phyloP scores from a whole-genome alignment of 164 flowering plant genomes.

The Aristolochia contorta region DNA sequence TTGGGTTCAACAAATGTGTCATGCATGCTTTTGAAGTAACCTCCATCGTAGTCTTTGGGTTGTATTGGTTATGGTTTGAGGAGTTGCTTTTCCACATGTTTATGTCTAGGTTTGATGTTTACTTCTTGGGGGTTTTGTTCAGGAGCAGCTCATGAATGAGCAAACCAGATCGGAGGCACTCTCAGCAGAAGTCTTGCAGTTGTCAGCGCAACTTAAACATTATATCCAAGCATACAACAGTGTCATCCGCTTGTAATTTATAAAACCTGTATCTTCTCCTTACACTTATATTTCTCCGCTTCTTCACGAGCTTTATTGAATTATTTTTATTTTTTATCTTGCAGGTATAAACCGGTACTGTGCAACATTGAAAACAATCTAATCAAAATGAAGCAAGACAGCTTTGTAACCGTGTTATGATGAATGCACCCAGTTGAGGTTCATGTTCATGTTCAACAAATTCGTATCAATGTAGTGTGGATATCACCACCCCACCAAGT shows the following conservation, averaged over 20 bases:
- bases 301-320: background rate
- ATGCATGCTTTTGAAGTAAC: no score
- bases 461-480: background rate
- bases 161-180: conserved; percentile 77
- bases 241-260: conserved; percentile 63
- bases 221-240: conserved; percentile 63
- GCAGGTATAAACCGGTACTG: conserved; percentile 86
- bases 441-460: background rate
- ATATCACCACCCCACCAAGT: background rate
- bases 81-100: background rate
- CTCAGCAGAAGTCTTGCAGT: conserved; percentile 78
- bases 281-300: background rate
- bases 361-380: conserved; percentile 83
- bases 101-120: background rate
- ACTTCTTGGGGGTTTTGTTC: background rate
- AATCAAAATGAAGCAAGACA: conserved; percentile 82
- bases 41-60: background rate
- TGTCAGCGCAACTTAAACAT: conserved; percentile 70
- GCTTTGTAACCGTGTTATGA: conserved; percentile 44
- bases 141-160: conserved; percentile 76
- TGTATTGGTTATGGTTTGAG: background rate
- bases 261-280: background rate
- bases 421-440: background rate
- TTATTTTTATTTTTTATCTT: conserved; percentile 3
- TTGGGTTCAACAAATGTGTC: no score